phyloP scores from a whole-genome alignment of 1,284 basidiomycete genomes.

The Schizophyllum amplum region DNA sequence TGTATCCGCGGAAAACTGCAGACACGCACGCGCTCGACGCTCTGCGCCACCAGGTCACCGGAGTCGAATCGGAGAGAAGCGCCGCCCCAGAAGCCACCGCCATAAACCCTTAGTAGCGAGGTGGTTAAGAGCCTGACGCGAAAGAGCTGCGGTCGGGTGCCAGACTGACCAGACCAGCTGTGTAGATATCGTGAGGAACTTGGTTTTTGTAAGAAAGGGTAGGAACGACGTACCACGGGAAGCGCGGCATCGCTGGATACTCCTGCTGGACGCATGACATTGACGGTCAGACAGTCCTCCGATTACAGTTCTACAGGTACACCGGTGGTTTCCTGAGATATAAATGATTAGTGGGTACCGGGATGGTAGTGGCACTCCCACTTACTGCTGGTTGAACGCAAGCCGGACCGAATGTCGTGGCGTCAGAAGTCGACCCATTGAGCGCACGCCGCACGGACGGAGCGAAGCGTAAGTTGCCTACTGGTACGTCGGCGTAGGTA shows the following conservation, averaged over 20 bases:
- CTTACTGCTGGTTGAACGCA: conserved; percentile 24
- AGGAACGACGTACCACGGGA: conserved; percentile 12
- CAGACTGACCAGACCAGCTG: not conserved
- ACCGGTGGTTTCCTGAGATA: not conserved
- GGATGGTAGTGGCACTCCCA: not conserved
- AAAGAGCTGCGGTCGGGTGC: conserved; percentile 2
- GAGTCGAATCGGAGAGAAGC: conserved; percentile 3
- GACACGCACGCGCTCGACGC: conserved; percentile 8
- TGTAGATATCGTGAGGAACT: too few relatives aligned
- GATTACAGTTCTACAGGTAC: not conserved
- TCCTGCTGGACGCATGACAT: conserved; percentile 16
- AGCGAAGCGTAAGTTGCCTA: conserved; percentile 5
- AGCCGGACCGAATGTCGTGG: conserved; percentile 27
- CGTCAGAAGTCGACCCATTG: conserved; percentile 23
- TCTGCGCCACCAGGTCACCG: conserved; percentile 8
- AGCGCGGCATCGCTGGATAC: conserved; percentile 8
- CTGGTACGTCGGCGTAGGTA: conserved; percentile 5
- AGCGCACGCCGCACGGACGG: conserved; percentile 8
- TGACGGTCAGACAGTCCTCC: conserved; percentile 18
- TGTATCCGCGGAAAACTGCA: not conserved
- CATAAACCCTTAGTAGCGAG: not conserved
- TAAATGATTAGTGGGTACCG: not conserved
- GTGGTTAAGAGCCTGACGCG: not conserved
- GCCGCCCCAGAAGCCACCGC: conserved; percentile 7
- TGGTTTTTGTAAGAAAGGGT: not conserved